Conservation (phyloP, 352 stramenopile genomes). For the Aphanomyces invadans region DNA sequence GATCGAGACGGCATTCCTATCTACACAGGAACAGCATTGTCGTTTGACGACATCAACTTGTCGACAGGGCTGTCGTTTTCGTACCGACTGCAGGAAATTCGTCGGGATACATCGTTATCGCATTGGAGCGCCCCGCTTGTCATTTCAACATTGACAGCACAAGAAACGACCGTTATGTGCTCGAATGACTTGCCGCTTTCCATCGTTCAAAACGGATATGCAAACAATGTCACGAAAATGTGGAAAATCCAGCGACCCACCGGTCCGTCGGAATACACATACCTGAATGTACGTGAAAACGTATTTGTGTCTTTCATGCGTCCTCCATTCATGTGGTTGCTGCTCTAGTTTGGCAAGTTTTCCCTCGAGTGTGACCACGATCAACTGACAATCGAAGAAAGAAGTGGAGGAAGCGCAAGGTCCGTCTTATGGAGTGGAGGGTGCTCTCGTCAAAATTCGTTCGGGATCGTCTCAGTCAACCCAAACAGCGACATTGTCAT, state of each 20-base stretch:
- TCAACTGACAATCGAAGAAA: background rate
- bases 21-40: background rate
- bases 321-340: background rate
- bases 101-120: background rate
- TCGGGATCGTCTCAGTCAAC: background rate
- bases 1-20: background rate
- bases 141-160: background rate
- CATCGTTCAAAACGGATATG: slow-evolving; percentile 3
- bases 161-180: background rate
- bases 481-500: background rate
- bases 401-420: background rate
- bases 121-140: background rate
- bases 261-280: background rate
- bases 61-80: background rate
- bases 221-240: background rate
- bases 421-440: slow-evolving; percentile 2
- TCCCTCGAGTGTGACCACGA: slow-evolving; percentile 18
- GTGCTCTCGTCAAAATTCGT: background rate
- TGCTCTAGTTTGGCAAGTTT: slow-evolving; percentile 9
- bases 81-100: slow-evolving; percentile 2
- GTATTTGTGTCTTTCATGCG: background rate
- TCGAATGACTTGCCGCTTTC: background rate
- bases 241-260: background rate
- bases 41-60: background rate
- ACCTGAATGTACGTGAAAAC: background rate